phyloP scores from a whole-genome alignment of 768 basidiomycete species.

The Auriscalpium microsporum region DNA sequence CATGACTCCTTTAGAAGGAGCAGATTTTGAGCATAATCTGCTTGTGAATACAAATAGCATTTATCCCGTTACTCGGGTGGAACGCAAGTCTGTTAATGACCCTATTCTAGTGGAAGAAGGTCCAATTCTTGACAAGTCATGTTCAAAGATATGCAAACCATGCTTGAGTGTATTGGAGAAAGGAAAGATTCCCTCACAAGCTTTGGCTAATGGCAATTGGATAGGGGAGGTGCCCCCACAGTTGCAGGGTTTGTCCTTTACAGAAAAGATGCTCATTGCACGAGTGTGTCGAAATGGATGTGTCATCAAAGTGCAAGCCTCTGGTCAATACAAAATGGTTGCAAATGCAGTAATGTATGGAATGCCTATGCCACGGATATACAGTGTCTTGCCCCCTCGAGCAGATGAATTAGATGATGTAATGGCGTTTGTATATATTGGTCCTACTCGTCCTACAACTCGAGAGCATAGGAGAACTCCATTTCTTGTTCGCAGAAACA shows the following conservation, averaged over 20 bases:
- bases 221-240: too few relatives aligned
- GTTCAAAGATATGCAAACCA: neutral
- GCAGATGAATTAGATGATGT: conserved; percentile 25
- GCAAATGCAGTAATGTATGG: conserved; percentile 27
- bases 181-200: neutral
- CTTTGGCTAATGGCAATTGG: too few relatives aligned
- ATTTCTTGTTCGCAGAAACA: conserved; percentile 6
- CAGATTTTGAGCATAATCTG: neutral
- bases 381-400: conserved; percentile 25
- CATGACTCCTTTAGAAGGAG: neutral
- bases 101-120: neutral
- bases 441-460: conserved; percentile 20
- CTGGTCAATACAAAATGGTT: conserved; percentile 22
- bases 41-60: neutral
- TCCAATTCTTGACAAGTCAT: neutral
- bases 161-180: neutral
- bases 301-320: conserved; percentile 8
- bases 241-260: too few relatives aligned
- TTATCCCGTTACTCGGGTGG: neutral
- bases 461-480: conserved; percentile 18
- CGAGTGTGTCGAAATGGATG: conserved; percentile 11
- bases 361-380: conserved; percentile 25
- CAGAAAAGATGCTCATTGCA: conserved; percentile 1
- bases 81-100: neutral
- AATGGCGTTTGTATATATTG: conserved; percentile 26